Conservation (phyloP, 306 rosid genomes). For the Glycine latifolia region DNA sequence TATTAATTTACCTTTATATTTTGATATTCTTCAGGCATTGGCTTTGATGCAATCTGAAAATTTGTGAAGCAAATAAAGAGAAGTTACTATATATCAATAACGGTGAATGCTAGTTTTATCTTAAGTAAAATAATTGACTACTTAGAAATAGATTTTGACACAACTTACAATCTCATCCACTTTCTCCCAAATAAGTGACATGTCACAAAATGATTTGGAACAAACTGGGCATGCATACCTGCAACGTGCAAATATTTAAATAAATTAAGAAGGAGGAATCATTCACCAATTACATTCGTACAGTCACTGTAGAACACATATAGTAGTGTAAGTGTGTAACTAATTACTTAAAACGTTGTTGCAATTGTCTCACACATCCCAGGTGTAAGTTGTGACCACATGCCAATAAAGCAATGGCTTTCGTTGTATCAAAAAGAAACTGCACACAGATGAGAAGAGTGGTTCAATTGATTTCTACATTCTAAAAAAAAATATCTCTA, state of each 20-base stretch:
- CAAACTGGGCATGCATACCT: conserved; percentile 88
- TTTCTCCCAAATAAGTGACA: conserved; percentile 73
- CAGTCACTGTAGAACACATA: too few species aligned
- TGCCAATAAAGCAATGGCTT: conserved; percentile 69
- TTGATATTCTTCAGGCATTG: conserved; percentile 47
- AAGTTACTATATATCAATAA: too few species aligned
- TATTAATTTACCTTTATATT: conserved; percentile 43
- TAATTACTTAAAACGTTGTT: conserved; percentile 62
- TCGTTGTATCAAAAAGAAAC: conserved; percentile 77
- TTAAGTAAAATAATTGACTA: background rate
- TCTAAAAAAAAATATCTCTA: background rate
- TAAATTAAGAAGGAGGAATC: background rate
- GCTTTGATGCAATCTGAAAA: conserved; percentile 49
- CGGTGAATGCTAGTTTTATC: background rate
- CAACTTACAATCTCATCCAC: conserved; percentile 67
- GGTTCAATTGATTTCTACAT: conserved; percentile 16
- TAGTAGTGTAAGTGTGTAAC: conserved; percentile 36
- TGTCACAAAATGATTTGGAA: conserved; percentile 77
- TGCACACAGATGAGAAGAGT: conserved; percentile 43
- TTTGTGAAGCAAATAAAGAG: background rate
- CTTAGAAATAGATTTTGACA: background rate
- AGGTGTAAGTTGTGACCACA: conserved; percentile 87
- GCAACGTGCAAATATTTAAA: conserved; percentile 34
- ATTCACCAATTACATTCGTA: conserved; percentile 26
- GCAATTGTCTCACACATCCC: conserved; percentile 73